Conservation (phyloP, 306 rosid species). For the Prunus salicina region DNA sequence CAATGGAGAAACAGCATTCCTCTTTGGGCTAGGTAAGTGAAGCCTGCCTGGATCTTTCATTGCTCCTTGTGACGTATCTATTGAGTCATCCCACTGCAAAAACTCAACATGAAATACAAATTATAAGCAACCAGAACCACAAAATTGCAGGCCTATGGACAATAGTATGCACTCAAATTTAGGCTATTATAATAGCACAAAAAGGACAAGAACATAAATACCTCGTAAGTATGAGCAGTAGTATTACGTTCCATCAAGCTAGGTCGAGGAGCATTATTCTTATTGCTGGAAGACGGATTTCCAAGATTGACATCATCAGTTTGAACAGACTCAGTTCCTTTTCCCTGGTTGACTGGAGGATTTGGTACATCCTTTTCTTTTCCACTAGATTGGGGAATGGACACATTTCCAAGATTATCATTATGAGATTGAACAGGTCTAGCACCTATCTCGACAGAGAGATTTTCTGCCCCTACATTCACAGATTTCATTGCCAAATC, state of each 20-base stretch:
- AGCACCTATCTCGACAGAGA: constrained; percentile 24
- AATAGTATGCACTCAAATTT: not conserved
- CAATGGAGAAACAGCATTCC: constrained; percentile 43
- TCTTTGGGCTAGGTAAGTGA: constrained; percentile 46
- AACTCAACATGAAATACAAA: constrained; percentile 8
- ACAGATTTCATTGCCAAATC: constrained; percentile 33
- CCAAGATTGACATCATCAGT: constrained; percentile 26
- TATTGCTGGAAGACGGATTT: constrained; percentile 24
- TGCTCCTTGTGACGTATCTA: constrained; percentile 29
- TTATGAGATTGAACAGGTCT: constrained; percentile 31
- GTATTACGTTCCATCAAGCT: constrained; percentile 55
- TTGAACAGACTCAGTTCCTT: constrained; percentile 26
- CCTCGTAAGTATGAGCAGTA: constrained; percentile 57
- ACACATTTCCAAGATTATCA: constrained; percentile 26
- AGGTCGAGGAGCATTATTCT: constrained; percentile 28
- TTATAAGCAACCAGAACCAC: constrained; percentile 5
- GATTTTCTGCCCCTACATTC: constrained; percentile 21
- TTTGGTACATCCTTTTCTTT: constrained; percentile 21
- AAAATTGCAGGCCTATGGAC: not conserved
- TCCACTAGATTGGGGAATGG: constrained; percentile 29
- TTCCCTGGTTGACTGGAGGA: constrained; percentile 26
- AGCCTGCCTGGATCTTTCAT: constrained; percentile 2
- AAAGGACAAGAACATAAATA: constrained; percentile 25
- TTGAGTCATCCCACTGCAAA: constrained; percentile 78
- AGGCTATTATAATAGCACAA: constrained; percentile 4